These are phyloP conservation scores for Gynostemma pentaphyllum DNA, from an alignment of 306 rosid species.

Conservation along the genomic window DNA sequence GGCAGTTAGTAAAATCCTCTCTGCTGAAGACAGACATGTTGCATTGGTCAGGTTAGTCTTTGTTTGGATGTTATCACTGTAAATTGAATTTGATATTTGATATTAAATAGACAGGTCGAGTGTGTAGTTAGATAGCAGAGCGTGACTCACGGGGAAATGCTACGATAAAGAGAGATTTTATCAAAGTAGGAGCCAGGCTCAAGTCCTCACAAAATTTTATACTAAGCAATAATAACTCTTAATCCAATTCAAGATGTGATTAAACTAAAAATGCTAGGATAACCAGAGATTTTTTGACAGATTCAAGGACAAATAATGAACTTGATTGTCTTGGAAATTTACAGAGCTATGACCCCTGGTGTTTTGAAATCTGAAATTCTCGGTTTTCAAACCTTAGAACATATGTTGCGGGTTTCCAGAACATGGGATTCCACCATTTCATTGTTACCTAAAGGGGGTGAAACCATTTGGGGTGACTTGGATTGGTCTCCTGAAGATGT, in stretches of 20 bases:
- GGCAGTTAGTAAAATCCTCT: constrained; percentile 45
- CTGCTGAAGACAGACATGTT: constrained; percentile 45
- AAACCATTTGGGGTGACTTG: constrained; percentile 62
- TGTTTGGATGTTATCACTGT: constrained; percentile 8
- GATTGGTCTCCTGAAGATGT: constrained; percentile 51
- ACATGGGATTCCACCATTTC: constrained; percentile 73
- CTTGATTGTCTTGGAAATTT: constrained; percentile 10
- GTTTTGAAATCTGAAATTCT: constrained; percentile 46
- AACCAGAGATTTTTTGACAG: too few relatives aligned
- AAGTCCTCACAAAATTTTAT: too few relatives aligned
- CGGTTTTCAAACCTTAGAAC: constrained; percentile 46
- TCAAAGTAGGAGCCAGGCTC: too few relatives aligned
- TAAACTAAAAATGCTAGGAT: too few relatives aligned
- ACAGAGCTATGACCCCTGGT: constrained; percentile 59
- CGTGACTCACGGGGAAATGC: too few relatives aligned
- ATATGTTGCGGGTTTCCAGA: constrained; percentile 43
- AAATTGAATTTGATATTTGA: too few relatives aligned
- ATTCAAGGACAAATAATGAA: background rate
- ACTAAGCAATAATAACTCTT: too few relatives aligned
- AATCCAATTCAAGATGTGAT: too few relatives aligned
- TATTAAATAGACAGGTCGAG: too few relatives aligned
- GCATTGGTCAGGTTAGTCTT: constrained; percentile 47
- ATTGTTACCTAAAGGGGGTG: constrained; percentile 80
- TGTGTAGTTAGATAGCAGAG: too few relatives aligned
- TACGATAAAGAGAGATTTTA: too few relatives aligned